These are phyloP conservation scores for Clonostachys chloroleuca DNA, from an alignment of 2,329 filamentous ascomycete genomes.

Conservation along the genomic window DNA sequence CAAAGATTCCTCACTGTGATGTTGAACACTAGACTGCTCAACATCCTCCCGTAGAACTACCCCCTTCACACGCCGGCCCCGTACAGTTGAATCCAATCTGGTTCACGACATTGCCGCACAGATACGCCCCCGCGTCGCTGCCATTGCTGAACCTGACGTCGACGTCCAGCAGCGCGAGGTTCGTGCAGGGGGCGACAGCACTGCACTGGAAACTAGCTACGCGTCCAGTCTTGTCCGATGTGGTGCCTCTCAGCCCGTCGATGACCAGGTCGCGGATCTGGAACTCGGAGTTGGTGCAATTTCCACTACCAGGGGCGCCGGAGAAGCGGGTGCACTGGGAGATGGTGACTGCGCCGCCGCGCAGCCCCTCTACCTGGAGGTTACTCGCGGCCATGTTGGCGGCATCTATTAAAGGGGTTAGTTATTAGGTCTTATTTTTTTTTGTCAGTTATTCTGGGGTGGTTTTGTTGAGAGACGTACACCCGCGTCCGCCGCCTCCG, in stretches of 20 bases:
- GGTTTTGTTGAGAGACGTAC: constrained; percentile 10
- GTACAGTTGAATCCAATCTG: background rate
- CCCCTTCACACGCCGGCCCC: background rate
- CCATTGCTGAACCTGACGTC: background rate
- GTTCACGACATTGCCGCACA: background rate
- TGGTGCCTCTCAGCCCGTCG: background rate
- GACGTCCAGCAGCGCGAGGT: background rate
- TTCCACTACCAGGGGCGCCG: constrained; percentile 10
- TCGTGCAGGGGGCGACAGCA: background rate
- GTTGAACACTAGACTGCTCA: too few species aligned
- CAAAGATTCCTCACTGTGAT: too few species aligned
- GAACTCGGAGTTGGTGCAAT: constrained; percentile 13
- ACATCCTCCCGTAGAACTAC: background rate
- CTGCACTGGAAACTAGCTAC: background rate
- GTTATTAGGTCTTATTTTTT: background rate
- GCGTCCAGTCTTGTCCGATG: background rate
- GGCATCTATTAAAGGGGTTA: background rate
- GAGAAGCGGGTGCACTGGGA: constrained; percentile 14
- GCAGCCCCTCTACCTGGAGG: constrained; percentile 6
- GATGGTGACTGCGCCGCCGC: constrained; percentile 11
- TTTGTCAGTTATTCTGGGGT: too few species aligned
- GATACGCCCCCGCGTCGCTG: background rate
- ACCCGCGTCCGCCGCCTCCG: constrained; percentile 40
- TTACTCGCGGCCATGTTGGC: background rate
- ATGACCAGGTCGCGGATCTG: constrained; percentile 10